phyloP scores from a whole-genome alignment of 108 stramenopile genomes.

The Skeletonema costatum region DNA sequence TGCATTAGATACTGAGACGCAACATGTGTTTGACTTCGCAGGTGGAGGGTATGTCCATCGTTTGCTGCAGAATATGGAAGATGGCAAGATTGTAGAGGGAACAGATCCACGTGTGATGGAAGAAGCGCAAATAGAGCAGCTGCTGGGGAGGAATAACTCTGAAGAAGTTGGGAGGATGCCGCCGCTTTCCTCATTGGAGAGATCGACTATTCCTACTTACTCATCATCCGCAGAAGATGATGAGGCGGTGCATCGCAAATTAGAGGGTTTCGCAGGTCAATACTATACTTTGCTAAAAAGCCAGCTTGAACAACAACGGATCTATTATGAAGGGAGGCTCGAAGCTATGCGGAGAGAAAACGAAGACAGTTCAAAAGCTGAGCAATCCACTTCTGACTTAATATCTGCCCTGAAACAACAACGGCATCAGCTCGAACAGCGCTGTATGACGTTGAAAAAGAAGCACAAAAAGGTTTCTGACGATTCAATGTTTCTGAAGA shows the following conservation, averaged over 20 bases:
- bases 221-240: constrained; percentile 77
- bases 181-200: constrained; percentile 51
- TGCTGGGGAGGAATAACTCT: constrained; percentile 15
- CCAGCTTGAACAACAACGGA: constrained; percentile 90
- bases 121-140: constrained; percentile 28
- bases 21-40: constrained; percentile 96
- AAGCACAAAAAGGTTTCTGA: constrained; percentile 62
- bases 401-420: constrained; percentile 81
- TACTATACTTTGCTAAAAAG: constrained; percentile 89
- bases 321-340: constrained; percentile 85
- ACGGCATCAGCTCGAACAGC: constrained; percentile 71
- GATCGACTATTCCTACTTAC: constrained; percentile 65
- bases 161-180: constrained; percentile 8
- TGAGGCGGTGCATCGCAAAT: constrained; percentile 87
- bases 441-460: constrained; percentile 55
- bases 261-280: constrained; percentile 87
- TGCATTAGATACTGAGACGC: constrained; percentile 92
- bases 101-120: constrained; percentile 68
- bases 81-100: constrained; percentile 93
- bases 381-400: constrained; percentile 48
- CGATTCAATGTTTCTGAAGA: constrained; percentile 65
- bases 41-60: constrained; percentile 96
- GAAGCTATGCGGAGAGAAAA: constrained; percentile 71
- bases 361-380: constrained; percentile 1
- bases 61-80: constrained; percentile 86